Conservation (phyloP, 2,329 filamentous ascomycete genomes). For the Alternaria tenuissima region DNA sequence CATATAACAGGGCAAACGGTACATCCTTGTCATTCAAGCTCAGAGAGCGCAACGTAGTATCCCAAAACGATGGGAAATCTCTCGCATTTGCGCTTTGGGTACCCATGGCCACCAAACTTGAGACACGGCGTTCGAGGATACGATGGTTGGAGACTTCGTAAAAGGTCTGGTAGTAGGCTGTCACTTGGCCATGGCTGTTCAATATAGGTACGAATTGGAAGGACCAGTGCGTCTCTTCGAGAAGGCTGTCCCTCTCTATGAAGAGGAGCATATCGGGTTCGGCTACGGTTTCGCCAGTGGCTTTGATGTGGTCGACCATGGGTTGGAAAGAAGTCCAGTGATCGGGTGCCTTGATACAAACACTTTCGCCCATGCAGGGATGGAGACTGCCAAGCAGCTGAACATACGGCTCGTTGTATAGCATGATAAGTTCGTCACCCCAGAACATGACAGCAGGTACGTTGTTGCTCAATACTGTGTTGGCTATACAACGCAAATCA, state of each 20-base stretch:
- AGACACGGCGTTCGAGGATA: constrained; percentile 32
- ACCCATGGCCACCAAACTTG: constrained; percentile 70
- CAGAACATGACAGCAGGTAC: constrained; percentile 69
- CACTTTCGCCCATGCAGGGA: constrained; percentile 67
- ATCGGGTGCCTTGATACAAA: constrained; percentile 73
- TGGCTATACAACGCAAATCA: constrained; percentile 77
- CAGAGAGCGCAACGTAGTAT: constrained; percentile 69
- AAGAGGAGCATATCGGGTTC: constrained; percentile 76
- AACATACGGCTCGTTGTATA: constrained; percentile 51
- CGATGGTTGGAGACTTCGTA: constrained; percentile 74
- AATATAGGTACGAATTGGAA: constrained; percentile 80
- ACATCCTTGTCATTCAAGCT: constrained; percentile 69
- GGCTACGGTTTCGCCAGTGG: constrained; percentile 29
- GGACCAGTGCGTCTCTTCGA: constrained; percentile 81
- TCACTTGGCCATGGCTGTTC: constrained; percentile 71
- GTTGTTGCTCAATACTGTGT: constrained; percentile 69
- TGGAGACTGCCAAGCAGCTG: constrained; percentile 41
- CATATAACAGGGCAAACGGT: constrained; percentile 38
- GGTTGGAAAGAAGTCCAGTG: constrained; percentile 58
- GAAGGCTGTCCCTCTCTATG: constrained; percentile 69
- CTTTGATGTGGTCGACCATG: constrained; percentile 33
- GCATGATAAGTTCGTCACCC: constrained; percentile 47
- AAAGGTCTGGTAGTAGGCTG: constrained; percentile 77
- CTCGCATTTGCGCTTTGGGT: constrained; percentile 74
- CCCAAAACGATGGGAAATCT: constrained; percentile 75